Percentiles rank a stretch among this genome's conserved stretches.
phyloP scores from a whole-genome alignment of 108 stramenopile species.

The Aureococcus anophagefferens region DNA sequence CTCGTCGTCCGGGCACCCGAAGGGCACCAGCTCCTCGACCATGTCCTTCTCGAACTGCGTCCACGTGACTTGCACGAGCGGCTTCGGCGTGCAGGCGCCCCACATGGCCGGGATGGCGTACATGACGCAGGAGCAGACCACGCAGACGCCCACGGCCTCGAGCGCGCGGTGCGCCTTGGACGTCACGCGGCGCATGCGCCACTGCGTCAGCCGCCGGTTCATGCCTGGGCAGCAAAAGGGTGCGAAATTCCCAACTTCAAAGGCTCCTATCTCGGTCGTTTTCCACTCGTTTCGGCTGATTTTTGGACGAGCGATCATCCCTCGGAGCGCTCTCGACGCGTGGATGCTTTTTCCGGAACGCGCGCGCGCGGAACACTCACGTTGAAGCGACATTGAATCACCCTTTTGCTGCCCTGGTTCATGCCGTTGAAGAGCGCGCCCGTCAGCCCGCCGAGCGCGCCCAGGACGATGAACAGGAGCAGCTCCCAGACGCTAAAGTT shows the following conservation, averaged over 20 bases:
- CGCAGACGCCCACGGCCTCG: slow-evolving; percentile 62
- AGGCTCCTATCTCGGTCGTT: no score
- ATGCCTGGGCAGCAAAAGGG: no score
- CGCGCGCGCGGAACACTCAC: no score
- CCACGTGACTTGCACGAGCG: slow-evolving; percentile 89
- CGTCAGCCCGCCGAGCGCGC: slow-evolving; percentile 82
- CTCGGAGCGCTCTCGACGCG: no score
- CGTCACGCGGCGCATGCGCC: slow-evolving; percentile 71
- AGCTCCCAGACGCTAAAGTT: slow-evolving; percentile 90
- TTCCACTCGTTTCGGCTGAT: no score
- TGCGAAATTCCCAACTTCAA: no score
- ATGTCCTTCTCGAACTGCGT: slow-evolving; percentile 83
- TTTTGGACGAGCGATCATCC: no score
- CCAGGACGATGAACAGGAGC: slow-evolving; percentile 70
- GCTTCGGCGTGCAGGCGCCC: slow-evolving; percentile 72
- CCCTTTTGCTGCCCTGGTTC: no score
- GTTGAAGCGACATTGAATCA: no score
- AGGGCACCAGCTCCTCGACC: slow-evolving; percentile 75
- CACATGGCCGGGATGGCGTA: slow-evolving; percentile 78
- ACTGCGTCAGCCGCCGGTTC: slow-evolving; percentile 76
- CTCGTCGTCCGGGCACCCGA: slow-evolving; percentile 76
- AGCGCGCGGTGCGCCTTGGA: slow-evolving; percentile 56
- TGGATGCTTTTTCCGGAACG: no score
- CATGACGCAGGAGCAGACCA: slow-evolving; percentile 60
- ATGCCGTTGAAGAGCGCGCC: slow-evolving; percentile 90